phyloP scores from a whole-genome alignment of 805 yeast genomes.

The Ogataea glucozyma region DNA sequence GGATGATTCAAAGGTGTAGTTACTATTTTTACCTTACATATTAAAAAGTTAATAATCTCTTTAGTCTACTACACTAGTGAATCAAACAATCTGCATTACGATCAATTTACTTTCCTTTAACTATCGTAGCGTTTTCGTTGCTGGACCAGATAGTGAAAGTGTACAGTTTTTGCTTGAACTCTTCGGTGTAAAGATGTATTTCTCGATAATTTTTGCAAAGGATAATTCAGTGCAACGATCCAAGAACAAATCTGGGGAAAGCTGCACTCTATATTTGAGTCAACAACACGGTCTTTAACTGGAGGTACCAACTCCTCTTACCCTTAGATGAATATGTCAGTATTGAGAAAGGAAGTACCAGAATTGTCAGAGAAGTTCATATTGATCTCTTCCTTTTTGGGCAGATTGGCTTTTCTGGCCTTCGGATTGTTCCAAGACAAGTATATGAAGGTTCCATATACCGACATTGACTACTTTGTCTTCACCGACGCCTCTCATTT shows the following conservation, averaged over 20 bases:
- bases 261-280: too few relatives aligned
- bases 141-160: neutral
- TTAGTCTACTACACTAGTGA: conserved; percentile 13
- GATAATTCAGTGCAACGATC: too few relatives aligned
- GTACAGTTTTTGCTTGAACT: neutral
- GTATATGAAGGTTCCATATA: conserved; percentile 75
- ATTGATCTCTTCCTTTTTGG: conserved; percentile 23
- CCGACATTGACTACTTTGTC: conserved; percentile 92
- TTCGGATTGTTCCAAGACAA: conserved; percentile 90
- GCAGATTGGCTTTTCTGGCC: conserved; percentile 63
- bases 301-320: too few relatives aligned
- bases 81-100: conserved; percentile 15
- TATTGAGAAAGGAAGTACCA: conserved; percentile 4
- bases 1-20: conserved; percentile 16
- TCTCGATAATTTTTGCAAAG: too few relatives aligned
- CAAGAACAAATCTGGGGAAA: conserved; percentile 9
- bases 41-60: conserved; percentile 15
- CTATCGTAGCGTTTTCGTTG: neutral
- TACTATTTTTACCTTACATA: conserved; percentile 12
- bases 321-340: too few relatives aligned
- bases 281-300: too few relatives aligned
- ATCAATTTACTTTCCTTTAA: too few relatives aligned
- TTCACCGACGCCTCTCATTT: conserved; percentile 88
- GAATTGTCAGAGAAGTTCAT: conserved; percentile 18
- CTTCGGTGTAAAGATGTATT: conserved; percentile 11